Evolutionary conservation across 2,329 filamentous ascomycete genomes (phyloP), one percentile per base, ranked within the genome.

Genomic region (Pseudogymnoascus verrucosus): DNA sequence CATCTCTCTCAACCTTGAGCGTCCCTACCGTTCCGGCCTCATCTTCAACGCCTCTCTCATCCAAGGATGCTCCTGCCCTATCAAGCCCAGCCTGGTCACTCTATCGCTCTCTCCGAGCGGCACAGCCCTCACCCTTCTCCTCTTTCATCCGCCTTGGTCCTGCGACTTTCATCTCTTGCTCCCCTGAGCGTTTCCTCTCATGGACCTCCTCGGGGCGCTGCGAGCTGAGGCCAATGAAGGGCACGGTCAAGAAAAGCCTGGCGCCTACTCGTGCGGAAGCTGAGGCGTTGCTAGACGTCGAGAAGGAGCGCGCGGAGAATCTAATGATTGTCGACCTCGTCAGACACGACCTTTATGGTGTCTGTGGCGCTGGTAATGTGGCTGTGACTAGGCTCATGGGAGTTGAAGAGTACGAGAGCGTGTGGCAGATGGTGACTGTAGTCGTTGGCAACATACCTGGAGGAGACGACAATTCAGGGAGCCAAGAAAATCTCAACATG

Each of bases 261-360:
- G 80, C 79, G 1, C 73, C 88, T 39, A 95, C 89, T 0, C 79
- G 89, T n/a, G 83, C 81, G 4, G 83, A 89, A 70, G 93, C 93
- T 0, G 85, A 88, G 65, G 77, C 78, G 28, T 84, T 96, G 40
- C 83, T 97, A 12, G 85, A 88, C 64, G 83, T 90, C 0, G 88
- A 90, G 21, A 98, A 98, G 74, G 95, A 98, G 75, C 87, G 90
- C 70, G 93, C 93, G 0, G 93, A 98, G 78, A 98, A 98, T 72
- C 82, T 98, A 23, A 98, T 98, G 95, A 97, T 98, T 70, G 93
- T 96, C 2, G 93, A 98, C 74, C 81, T 98, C 0, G 95, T 97
- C n/a, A 85, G 93, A 0, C 93, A 98, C 72, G 93, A 98, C 74
- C 79, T 98, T 11, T 89, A 96, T 74, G 86, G 88, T n/a, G 87